A percentile compares a stretch with the other conserved stretches of the same genome.
Evolutionary conservation across 1,284 basidiomycete genomes (phyloP).

Genomic region (Tremellales sp.): DNA sequence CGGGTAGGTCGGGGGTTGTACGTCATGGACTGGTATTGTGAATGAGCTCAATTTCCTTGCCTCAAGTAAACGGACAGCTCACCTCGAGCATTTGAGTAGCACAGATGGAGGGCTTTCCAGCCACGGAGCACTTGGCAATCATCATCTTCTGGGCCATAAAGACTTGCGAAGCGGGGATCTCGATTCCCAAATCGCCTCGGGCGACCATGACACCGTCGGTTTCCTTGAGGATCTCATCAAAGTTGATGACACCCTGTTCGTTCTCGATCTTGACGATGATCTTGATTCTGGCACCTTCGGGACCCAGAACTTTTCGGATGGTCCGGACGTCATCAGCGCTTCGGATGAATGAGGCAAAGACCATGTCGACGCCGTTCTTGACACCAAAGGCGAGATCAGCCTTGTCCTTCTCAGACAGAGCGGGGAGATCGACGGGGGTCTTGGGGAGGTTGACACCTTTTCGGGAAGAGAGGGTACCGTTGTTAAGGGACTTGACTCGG

Average conservation of each 20-base stretch:
- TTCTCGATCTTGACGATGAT: constrained; percentile 99
- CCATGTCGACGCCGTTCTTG: constrained; percentile 96
- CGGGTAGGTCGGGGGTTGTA: constrained; percentile 96
- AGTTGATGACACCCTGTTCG: constrained; percentile 94
- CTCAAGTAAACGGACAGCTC: constrained; percentile 31
- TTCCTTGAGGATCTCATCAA: constrained; percentile 91
- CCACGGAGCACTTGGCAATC: constrained; percentile 97
- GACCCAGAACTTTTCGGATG: constrained; percentile 84
- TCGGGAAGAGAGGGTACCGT: constrained; percentile 87
- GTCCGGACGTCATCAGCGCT: constrained; percentile 85
- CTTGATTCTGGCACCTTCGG: constrained; percentile 89
- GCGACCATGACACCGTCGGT: constrained; percentile 98
- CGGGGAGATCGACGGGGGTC: constrained; percentile 95
- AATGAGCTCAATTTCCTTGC: constrained; percentile 12
- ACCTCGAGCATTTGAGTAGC: constrained; percentile 99
- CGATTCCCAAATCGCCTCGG: constrained; percentile 95
- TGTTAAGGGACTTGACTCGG: constrained; percentile 87
- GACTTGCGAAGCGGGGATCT: constrained; percentile 95
- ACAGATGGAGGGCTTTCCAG: constrained; percentile 95
- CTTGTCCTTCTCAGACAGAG: constrained; percentile 98
- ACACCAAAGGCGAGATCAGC: constrained; percentile 92
- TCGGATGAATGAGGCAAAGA: constrained; percentile 97
- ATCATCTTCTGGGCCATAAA: constrained; percentile 99
- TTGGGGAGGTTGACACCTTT: constrained; percentile 99
- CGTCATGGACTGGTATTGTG: constrained; percentile 78